These are phyloP conservation scores for Daldinia childiae DNA, from an alignment of 495 filamentous ascomycete species.

Conservation along the genomic window DNA sequence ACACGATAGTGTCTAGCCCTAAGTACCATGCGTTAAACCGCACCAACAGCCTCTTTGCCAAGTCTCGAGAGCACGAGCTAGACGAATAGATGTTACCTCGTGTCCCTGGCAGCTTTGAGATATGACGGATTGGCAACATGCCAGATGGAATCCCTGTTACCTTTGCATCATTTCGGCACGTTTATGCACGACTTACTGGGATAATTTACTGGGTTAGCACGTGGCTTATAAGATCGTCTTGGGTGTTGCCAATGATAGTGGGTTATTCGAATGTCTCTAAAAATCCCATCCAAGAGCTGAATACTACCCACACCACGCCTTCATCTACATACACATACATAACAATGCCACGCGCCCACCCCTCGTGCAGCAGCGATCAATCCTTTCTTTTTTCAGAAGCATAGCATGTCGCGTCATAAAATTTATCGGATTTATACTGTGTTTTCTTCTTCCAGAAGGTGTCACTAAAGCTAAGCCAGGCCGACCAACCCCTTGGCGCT, in stretches of 20 bases:
- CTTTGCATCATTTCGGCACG: neutral
- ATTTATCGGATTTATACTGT: neutral
- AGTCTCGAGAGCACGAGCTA: neutral
- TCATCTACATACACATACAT: neutral
- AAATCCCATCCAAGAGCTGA: neutral
- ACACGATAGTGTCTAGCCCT: neutral
- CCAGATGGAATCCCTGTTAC: too few relatives aligned
- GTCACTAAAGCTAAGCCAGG: neutral
- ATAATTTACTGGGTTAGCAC: neutral
- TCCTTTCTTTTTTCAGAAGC: neutral
- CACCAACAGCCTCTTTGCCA: neutral
- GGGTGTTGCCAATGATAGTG: neutral
- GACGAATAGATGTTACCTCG: too few relatives aligned
- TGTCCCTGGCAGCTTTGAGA: constrained; percentile 7
- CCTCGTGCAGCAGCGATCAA: neutral
- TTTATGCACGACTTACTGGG: neutral
- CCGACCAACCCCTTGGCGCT: neutral
- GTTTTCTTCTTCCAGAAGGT: constrained; percentile 13
- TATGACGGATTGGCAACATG: too few relatives aligned
- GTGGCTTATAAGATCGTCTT: neutral
- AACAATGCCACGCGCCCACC: neutral
- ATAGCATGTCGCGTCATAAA: neutral
- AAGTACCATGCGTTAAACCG: neutral
- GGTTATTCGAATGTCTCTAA: neutral
- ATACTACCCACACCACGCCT: neutral